Evolutionary conservation across 169 alveolate species (phyloP).

Genomic region (Plasmodium knowlesi): DNA sequence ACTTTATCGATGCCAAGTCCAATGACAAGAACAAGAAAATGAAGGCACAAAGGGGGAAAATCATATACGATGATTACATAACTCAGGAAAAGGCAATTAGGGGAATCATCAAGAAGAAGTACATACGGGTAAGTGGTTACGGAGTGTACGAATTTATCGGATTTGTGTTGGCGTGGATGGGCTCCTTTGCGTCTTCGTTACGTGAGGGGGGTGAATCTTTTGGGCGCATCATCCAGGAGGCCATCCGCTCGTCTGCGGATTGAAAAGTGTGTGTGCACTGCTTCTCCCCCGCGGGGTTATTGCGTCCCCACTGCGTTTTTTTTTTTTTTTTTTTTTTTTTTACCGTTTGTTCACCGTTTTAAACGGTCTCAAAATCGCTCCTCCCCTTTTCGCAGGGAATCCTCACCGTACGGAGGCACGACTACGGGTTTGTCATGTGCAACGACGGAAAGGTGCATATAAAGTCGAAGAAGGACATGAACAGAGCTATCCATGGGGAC

Average conservation of each 20-base stretch:
- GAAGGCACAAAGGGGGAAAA: background rate
- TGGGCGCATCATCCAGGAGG: background rate
- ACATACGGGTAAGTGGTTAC: conserved; percentile 34
- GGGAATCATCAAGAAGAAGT: conserved; percentile 63
- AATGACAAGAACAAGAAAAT: background rate
- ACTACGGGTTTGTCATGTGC: conserved; percentile 30
- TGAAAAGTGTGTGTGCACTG: background rate
- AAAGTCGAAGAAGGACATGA: conserved; percentile 77
- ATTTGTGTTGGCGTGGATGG: background rate
- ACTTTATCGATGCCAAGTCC: conserved; percentile 23
- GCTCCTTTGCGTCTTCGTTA: background rate
- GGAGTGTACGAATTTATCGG: background rate
- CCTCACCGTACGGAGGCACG: conserved; percentile 16
- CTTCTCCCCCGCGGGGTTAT: background rate
- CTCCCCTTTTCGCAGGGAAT: conserved; percentile 29
- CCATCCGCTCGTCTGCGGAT: background rate
- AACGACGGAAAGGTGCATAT: conserved; percentile 30
- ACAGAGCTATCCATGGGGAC: conserved; percentile 94
- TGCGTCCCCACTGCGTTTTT: background rate
- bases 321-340: too few relatives aligned
- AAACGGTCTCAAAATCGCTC: background rate
- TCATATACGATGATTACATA: conserved; percentile 66
- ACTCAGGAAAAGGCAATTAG: conserved; percentile 69
- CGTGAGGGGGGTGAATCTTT: background rate
- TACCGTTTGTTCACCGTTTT: background rate